Percentiles rank a stretch among this genome's conserved stretches.
Conservation (phyloP, 2,329 filamentous ascomycete species). For the Aureobasidium sp. region DNA sequence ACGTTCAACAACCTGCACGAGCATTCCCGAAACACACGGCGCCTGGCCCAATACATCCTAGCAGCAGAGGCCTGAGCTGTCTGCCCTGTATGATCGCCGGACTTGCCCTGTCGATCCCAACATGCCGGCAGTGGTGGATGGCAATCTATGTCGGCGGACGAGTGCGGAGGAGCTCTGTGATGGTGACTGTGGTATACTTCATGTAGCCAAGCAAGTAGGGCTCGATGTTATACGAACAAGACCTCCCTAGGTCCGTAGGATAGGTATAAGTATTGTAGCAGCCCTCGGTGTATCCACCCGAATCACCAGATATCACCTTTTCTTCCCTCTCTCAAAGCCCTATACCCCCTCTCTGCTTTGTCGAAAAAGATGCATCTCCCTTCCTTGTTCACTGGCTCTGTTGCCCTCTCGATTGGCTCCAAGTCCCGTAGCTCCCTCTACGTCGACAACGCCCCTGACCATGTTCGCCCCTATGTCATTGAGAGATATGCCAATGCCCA, state of each 20-base stretch:
- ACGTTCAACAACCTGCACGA: background rate
- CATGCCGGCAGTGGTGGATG: background rate
- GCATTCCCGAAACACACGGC: background rate
- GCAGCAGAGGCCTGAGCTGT: background rate
- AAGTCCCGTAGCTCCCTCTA: background rate
- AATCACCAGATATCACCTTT: constrained; percentile 1
- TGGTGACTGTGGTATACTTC: background rate
- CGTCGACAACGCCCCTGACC: constrained; percentile 22
- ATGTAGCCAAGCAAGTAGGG: background rate
- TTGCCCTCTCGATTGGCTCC: background rate
- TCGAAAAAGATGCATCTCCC: background rate
- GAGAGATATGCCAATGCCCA: constrained; percentile 27
- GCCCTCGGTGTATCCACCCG: background rate
- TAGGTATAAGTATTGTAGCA: background rate
- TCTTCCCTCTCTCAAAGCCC: background rate
- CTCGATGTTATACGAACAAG: background rate
- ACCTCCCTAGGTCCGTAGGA: background rate
- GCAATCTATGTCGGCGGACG: background rate
- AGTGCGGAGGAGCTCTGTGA: background rate
- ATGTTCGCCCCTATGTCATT: constrained; percentile 30
- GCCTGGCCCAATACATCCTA: background rate
- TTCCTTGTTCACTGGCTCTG: background rate
- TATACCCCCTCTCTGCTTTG: background rate
- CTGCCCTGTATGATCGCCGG: background rate
- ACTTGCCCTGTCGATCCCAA: background rate